Evolutionary conservation across 441 rosid species (phyloP), one percentile per base, ranked within the genome.

Genomic region (Croton setiger): DNA sequence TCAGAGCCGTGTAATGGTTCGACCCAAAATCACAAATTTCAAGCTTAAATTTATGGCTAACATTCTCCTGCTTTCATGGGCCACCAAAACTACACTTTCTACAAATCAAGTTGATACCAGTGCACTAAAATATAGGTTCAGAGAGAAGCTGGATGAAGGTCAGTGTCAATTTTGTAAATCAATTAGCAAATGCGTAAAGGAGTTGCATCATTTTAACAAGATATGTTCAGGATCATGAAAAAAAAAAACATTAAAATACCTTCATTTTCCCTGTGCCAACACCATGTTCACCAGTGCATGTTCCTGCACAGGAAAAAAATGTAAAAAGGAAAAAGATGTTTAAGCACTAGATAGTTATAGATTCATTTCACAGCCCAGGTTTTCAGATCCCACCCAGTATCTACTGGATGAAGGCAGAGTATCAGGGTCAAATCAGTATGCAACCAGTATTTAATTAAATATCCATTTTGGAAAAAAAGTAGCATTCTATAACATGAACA

Each of bases 261-360:
- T 94, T 92, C 89, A 91, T 80, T 82, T 91, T 91, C 68, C 97
- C 97, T n/a, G 97, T 94, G 74, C 99, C 97, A 64, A 94, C 91
- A 49, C 99, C 97, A 63, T 94, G 97, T 80, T 94, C 99, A 68
- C 99, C 97, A 0, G 97, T 87, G 74, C 97, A 94, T 35, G 97
- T 94, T 79, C 97, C 97, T 94, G 88, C 74, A 27, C 63, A 60
- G 23, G 9, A 59, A 33, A 21, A 18, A 35, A 73, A 27, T 27
- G 1, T 27, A 67, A 63, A 70, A 43, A 20, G 54, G 5, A 51
- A 54, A 70, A 64, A 68, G 48, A 49, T 14, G 48, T 11, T 64
- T 65, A 57, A 73, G 67, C 59, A 63, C 20, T 48, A 36, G 51
- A 35, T 53, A 33, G 49, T 64, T 61, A 37, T 73, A 27, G 64